These are phyloP conservation scores for Sextonia rubra DNA, from an alignment of 164 flowering plant genomes.

Conservation along the genomic window DNA sequence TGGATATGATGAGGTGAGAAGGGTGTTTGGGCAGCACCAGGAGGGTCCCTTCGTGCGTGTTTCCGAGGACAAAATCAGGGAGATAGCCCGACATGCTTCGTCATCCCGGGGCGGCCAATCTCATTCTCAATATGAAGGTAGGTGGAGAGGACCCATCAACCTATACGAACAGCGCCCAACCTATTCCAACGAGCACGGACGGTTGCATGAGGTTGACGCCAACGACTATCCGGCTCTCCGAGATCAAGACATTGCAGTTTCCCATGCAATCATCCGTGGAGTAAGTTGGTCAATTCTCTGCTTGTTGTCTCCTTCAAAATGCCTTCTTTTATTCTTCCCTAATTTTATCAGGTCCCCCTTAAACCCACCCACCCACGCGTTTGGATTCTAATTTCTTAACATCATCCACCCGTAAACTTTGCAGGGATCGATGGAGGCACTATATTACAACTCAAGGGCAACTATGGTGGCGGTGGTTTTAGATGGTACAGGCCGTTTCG, in stretches of 20 bases:
- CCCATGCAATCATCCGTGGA: slow-evolving; percentile 29
- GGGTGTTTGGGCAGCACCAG: slow-evolving; percentile 23
- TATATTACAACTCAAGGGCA: slow-evolving; percentile 35
- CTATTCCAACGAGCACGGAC: slow-evolving; percentile 32
- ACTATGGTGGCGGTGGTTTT: slow-evolving; percentile 27
- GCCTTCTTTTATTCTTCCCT: no score
- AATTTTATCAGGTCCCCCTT: no score
- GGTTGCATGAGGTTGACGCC: slow-evolving; percentile 23
- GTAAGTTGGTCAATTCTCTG: slow-evolving; percentile 15
- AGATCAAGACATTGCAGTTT: slow-evolving; percentile 29
- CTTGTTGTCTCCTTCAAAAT: neutral
- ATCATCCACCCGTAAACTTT: no score
- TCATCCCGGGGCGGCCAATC: slow-evolving; percentile 24
- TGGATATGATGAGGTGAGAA: slow-evolving; percentile 24
- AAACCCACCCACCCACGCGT: no score
- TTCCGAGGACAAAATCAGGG: slow-evolving; percentile 35
- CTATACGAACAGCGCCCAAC: slow-evolving; percentile 25
- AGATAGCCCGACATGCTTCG: slow-evolving; percentile 23
- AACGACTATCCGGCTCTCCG: slow-evolving; percentile 26
- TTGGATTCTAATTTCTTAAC: no score
- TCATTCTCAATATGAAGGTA: slow-evolving; percentile 16
- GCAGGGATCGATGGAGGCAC: slow-evolving; percentile 38
- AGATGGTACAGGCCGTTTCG: slow-evolving; percentile 36
- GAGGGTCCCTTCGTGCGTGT: slow-evolving; percentile 34
- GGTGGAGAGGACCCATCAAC: slow-evolving; percentile 24